Conservation (phyloP, 352 stramenopile genomes). For the Lagenidium giganteum region DNA sequence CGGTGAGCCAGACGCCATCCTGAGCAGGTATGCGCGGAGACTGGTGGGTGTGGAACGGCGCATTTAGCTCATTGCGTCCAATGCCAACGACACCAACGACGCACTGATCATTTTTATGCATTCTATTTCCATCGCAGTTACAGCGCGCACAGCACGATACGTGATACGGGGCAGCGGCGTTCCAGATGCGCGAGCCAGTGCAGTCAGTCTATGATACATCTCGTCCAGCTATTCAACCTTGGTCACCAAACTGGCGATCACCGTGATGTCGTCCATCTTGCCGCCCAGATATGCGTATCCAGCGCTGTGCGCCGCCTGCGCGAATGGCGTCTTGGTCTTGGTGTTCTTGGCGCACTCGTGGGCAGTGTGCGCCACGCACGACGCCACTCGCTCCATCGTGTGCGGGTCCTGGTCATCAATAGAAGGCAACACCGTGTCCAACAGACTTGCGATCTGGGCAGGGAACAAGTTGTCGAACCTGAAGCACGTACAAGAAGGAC, state of each 20-base stretch:
- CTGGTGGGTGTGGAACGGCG: no score
- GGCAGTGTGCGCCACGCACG: conserved; percentile 72
- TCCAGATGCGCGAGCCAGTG: no score
- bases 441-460: conserved; percentile 66
- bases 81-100: no score
- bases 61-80: no score
- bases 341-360: conserved; percentile 73
- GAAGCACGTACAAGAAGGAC: not conserved
- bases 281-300: conserved; percentile 79
- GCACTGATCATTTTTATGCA: no score
- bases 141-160: no score
- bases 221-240: conserved; percentile 7
- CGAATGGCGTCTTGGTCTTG: conserved; percentile 76
- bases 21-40: no score
- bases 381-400: conserved; percentile 76
- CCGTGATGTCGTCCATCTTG: conserved; percentile 91
- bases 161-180: no score
- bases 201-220: no score
- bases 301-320: conserved; percentile 54
- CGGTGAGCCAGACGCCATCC: no score
- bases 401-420: conserved; percentile 36
- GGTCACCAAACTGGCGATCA: conserved; percentile 74
- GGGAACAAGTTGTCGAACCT: conserved; percentile 96
- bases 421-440: conserved; percentile 61
- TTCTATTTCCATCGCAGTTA: no score